Evolutionary conservation across 805 yeast species (phyloP), one percentile per base, ranked within the genome.

Genomic region (Candida insectalens): DNA sequence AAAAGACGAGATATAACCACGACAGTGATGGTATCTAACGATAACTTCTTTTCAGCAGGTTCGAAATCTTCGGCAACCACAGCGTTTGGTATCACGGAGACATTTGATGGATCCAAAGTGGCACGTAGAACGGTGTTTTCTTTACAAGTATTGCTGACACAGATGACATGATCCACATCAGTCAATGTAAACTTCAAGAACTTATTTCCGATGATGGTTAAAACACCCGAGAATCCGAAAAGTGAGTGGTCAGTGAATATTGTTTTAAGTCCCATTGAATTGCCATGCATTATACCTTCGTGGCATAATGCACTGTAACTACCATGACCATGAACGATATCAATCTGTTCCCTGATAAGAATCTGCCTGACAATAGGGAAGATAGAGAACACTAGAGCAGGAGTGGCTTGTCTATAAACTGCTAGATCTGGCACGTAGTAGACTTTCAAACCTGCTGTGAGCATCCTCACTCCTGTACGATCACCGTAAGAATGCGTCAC

Each of bases 31-130:
- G 57, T 57, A 3, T 60, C 55, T 14, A 57, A 35, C 3, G 57
- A 45, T 2, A 59, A 57, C 20, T 49, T 31, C 33, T 44, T 29
- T 33, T 44, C 27, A 10, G 54, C 57, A 0, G 85, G 87, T n/a
- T 53, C 53, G 53, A 92, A 92, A 53, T 88, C 94, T 30, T 72
- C 71, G 4, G 92, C 71, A 1, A 92, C 74, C 4, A 92, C 94
- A 1, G 99, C 99, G 58, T 92, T 92, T 0, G 99, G 99, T 13
- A 92, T 92, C 17, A 88, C 99, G 12, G 88, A 77, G 4, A 87
- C 89, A 33, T 61, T 60, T 4, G 68, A 50, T 0, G 96, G 96
- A 42, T 84, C 83, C 27, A 88, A 58, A 2, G 81, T 72, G 0
- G 95, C 94, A 33, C 99, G 63, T 9, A 92, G 63, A 4, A 88